These are phyloP conservation scores for Hygrophoropsis aurantiaca DNA, from an alignment of 768 basidiomycete genomes.

Conservation along the genomic window DNA sequence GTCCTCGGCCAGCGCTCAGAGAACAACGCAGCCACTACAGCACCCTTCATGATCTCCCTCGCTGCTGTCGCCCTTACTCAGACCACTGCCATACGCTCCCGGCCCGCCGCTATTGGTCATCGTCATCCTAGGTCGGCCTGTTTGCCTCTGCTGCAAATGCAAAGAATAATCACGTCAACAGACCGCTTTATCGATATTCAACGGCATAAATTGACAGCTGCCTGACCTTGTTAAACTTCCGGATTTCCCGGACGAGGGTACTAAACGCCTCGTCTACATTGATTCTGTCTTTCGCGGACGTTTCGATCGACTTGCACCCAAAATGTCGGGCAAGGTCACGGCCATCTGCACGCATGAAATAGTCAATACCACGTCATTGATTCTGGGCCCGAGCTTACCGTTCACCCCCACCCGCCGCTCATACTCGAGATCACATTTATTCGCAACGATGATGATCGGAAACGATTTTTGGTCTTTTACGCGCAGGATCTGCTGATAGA, in stretches of 20 bases:
- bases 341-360: slow-evolving; percentile 83
- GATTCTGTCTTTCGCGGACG: slow-evolving; percentile 93
- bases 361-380: neutral
- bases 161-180: no score
- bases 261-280: slow-evolving; percentile 97
- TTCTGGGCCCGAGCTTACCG: no score
- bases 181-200: no score
- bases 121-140: slow-evolving; percentile 63
- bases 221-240: slow-evolving; percentile 95
- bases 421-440: slow-evolving; percentile 95
- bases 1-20: slow-evolving; percentile 28
- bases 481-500: slow-evolving; percentile 94
- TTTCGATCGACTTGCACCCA: slow-evolving; percentile 93
- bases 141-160: slow-evolving; percentile 71
- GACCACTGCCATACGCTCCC: slow-evolving; percentile 47
- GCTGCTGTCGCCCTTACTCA: slow-evolving; percentile 42
- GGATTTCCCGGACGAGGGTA: slow-evolving; percentile 89
- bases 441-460: slow-evolving; percentile 96
- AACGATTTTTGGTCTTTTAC: slow-evolving; percentile 96
- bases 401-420: slow-evolving; percentile 96
- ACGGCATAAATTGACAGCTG: no score
- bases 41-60: slow-evolving; percentile 61
- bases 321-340: slow-evolving; percentile 95
- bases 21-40: slow-evolving; percentile 69
- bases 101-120: slow-evolving; percentile 44